phyloP scores from a whole-genome alignment of 768 basidiomycete species.

The Pluteus cervinus region DNA sequence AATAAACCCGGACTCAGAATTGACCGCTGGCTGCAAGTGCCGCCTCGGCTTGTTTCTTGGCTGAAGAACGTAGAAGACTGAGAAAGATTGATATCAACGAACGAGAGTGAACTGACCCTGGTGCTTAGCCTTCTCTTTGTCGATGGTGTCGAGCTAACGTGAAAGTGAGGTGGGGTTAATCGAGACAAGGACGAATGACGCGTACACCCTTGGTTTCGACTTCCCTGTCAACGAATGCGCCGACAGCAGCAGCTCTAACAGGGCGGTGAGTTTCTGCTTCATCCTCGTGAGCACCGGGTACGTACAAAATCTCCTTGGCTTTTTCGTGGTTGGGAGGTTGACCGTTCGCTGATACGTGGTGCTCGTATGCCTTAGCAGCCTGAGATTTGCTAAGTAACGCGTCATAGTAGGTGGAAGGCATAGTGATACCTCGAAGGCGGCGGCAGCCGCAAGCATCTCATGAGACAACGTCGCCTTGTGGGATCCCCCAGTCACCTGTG shows the following conservation, averaged over 20 bases:
- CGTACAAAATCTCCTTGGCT: constrained; percentile 52
- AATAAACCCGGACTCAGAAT: too few species aligned
- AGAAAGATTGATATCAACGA: background rate
- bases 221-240: constrained; percentile 45
- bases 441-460: constrained; percentile 63
- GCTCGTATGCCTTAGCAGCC: constrained; percentile 61
- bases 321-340: constrained; percentile 40
- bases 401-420: background rate
- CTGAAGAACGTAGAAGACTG: constrained; percentile 4
- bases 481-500: constrained; percentile 38
- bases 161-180: background rate
- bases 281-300: background rate
- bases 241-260: constrained; percentile 53
- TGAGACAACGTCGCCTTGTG: constrained; percentile 59
- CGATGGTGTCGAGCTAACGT: constrained; percentile 16
- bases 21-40: too few species aligned
- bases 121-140: constrained; percentile 17
- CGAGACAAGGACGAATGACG: background rate
- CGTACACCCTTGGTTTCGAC: constrained; percentile 48
- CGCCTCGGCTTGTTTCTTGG: constrained; percentile 11
- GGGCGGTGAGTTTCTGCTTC: too few species aligned
- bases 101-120: constrained; percentile 10
- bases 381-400: constrained; percentile 13
- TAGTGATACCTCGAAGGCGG: constrained; percentile 48
- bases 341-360: constrained; percentile 46